These are phyloP conservation scores for Abortiporus biennis DNA, from an alignment of 1,284 basidiomycete species.

Conservation along the genomic window DNA sequence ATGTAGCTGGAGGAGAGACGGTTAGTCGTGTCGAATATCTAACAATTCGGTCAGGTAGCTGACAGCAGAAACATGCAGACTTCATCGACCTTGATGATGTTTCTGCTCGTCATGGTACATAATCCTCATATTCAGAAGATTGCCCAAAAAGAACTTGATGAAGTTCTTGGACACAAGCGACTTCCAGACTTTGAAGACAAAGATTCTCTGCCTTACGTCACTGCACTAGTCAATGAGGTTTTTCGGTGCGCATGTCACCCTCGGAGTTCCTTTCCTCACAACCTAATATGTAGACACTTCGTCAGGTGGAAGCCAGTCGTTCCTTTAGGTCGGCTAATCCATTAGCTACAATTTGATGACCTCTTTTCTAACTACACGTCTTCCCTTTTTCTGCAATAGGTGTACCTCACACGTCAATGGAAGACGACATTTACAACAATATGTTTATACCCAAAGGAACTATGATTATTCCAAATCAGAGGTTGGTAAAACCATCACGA, in stretches of 20 bases:
- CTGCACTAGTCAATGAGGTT: constrained; percentile 28
- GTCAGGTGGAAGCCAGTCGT: constrained; percentile 22
- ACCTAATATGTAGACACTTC: no score
- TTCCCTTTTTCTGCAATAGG: no score
- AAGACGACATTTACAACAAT: constrained; percentile 21
- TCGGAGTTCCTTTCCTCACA: no score
- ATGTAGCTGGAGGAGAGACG: not conserved
- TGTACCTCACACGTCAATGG: constrained; percentile 22
- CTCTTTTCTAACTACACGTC: no score
- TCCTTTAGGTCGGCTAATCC: no score
- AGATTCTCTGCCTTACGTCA: constrained; percentile 25
- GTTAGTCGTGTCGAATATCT: no score
- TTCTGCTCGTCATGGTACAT: constrained; percentile 29
- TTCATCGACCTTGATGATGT: constrained; percentile 1
- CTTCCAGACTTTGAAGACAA: constrained; percentile 38
- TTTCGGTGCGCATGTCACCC: no score
- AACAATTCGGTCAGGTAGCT: no score
- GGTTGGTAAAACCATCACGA: constrained; percentile 20
- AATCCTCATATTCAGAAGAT: constrained; percentile 29
- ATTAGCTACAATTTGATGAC: no score
- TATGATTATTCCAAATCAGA: constrained; percentile 34
- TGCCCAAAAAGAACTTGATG: constrained; percentile 25
- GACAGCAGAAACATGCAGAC: constrained; percentile 8
- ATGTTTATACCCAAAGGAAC: constrained; percentile 37
- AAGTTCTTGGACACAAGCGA: constrained; percentile 32